Conservation (phyloP, 768 basidiomycete genomes). For the Hericium coralloides region DNA sequence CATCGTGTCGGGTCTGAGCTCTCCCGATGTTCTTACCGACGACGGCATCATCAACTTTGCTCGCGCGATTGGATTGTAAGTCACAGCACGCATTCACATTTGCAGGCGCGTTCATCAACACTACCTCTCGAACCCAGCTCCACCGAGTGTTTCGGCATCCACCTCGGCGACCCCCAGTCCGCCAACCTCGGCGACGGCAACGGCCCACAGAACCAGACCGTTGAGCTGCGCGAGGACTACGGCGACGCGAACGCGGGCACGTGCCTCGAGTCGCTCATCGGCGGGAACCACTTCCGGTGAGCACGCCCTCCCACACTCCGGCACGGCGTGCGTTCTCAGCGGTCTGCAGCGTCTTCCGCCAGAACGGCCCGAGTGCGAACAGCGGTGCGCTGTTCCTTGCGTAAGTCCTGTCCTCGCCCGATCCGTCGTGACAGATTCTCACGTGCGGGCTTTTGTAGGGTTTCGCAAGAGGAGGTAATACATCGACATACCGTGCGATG, state of each 20-base stretch:
- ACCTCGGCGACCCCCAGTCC: slow-evolving; percentile 26
- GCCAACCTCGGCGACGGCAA: slow-evolving; percentile 45
- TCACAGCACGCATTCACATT: slow-evolving; percentile 6
- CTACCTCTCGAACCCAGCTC: slow-evolving; percentile 19
- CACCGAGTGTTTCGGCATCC: slow-evolving; percentile 30
- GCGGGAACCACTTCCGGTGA: slow-evolving; percentile 42
- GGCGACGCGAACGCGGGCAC: slow-evolving; percentile 28
- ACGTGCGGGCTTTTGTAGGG: slow-evolving; percentile 19
- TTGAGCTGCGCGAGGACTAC: slow-evolving; percentile 37
- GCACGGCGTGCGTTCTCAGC: neutral
- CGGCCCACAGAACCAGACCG: slow-evolving; percentile 34
- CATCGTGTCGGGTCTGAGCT: slow-evolving; percentile 59
- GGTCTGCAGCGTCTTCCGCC: slow-evolving; percentile 38
- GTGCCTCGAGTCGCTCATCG: slow-evolving; percentile 35
- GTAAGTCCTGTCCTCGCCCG: slow-evolving; percentile 24
- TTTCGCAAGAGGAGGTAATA: slow-evolving; percentile 38
- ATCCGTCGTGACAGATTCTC: neutral
- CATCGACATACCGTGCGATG: neutral
- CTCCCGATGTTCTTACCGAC: slow-evolving; percentile 45
- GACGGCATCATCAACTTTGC: slow-evolving; percentile 52
- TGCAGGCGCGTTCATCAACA: slow-evolving; percentile 23
- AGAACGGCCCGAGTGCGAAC: slow-evolving; percentile 46
- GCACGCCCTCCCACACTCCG: neutral
- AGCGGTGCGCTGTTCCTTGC: slow-evolving; percentile 49
- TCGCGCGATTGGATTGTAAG: slow-evolving; percentile 54